Base-by-base conservation (phyloP, 2,329 filamentous ascomycete genomes). In the Furcasterigmium sp. region DNA sequence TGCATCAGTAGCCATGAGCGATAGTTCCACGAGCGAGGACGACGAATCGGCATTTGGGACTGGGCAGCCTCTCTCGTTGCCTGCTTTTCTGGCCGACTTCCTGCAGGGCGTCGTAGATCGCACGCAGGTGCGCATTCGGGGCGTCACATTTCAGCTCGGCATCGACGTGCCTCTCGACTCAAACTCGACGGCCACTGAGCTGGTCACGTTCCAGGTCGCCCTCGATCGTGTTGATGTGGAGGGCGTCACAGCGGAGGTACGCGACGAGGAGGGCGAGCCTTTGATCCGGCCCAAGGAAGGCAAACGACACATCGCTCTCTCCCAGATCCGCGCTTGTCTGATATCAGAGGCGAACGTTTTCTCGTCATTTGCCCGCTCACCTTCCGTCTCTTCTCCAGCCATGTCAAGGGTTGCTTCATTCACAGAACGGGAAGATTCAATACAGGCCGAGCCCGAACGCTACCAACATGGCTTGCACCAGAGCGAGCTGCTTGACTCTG, bases 61-160 rank as follows among this genome's bases (percentile, higher is more conserved):
- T 18, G 87, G 87, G 2, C 78, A 85, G 51, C 67, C 79, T 1
- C 66, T 90, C 25, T 82, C 81, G 2, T 67, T 91, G 5, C 87
- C 87, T 6, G 70, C 68, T 1, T 88, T 90, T 50, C 66, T 93
- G 37, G 78, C 83, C 34, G 78, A 77, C 50, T 87, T 89, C 51
- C 62, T 91, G 6, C 82, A 89, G 51, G 85, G 85, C 23, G 80
- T 91, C 39, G 67, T 85, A 20, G 85, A 93, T 61, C 76, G 86
- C 37, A 71, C 84, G 43, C 78, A 86, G 56, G 65, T 91, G 20
- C 72, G 69, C 39, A 79, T 91, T 45, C 76, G 74, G 40, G 74
- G 79, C 20, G 75, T 91, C 44, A 75, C 73, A 10, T 73, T 90
- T 49, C 78, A 82, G 53, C 64, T 90, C 15, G 82, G 87, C 51